A percentile compares a stretch with the other conserved stretches of the same genome.
Evolutionary conservation across 2,329 filamentous ascomycete genomes (phyloP).

Genomic region (Ophiobolus disseminans): DNA sequence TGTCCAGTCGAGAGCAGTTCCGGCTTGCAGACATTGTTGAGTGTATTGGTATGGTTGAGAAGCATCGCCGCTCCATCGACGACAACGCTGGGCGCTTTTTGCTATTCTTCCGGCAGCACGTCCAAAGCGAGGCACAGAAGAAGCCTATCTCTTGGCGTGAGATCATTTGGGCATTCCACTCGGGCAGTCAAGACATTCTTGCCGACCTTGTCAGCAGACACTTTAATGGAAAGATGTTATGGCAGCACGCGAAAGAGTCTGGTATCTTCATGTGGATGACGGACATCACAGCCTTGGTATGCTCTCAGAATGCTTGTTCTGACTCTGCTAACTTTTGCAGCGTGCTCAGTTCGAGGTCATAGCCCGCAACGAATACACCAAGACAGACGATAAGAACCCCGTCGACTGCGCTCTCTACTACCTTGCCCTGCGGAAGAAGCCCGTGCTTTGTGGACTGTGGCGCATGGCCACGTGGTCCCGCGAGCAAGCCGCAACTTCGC

Average conservation of each 20-base stretch:
- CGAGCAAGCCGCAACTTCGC: conserved; percentile 82
- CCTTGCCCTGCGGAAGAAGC: conserved; percentile 87
- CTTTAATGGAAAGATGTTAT: conserved; percentile 79
- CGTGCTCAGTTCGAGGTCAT: conserved; percentile 85
- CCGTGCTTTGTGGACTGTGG: conserved; percentile 89
- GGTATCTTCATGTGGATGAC: conserved; percentile 96
- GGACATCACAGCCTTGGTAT: conserved; percentile 76
- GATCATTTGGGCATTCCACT: conserved; percentile 86
- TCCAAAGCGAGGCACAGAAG: conserved; percentile 68
- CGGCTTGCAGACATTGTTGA: conserved; percentile 84
- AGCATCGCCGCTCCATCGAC: conserved; percentile 86
- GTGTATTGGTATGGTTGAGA: conserved; percentile 82
- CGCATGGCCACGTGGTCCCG: conserved; percentile 89
- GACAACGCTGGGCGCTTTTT: conserved; percentile 88
- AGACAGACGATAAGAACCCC: conserved; percentile 84
- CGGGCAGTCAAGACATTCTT: conserved; percentile 86
- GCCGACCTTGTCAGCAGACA: conserved; percentile 81
- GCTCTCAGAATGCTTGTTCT: conserved; percentile 29
- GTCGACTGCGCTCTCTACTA: conserved; percentile 92
- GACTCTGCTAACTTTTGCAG: conserved; percentile 48
- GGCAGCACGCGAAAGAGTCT: conserved; percentile 84
- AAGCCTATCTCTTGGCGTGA: conserved; percentile 74
- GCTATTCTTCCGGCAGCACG: conserved; percentile 84
- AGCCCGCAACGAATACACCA: conserved; percentile 91
- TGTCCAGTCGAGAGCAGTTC: conserved; percentile 87